These are phyloP conservation scores for Colletotrichum simmondsii DNA, from an alignment of 2,329 filamentous ascomycete genomes.

Conservation along the genomic window DNA sequence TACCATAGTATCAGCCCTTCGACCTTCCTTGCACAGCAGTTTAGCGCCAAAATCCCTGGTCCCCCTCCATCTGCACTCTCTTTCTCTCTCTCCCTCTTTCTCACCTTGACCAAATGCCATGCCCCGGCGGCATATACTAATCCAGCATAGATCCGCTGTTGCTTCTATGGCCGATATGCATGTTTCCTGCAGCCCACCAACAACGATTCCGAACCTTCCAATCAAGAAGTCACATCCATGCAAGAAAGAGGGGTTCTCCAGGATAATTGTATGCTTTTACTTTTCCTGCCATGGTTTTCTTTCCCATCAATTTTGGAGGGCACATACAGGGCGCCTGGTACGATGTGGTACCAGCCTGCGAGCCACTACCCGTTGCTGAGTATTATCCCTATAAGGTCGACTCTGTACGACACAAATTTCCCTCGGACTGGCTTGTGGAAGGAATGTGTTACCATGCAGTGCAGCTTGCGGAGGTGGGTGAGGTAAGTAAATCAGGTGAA, in stretches of 20 bases:
- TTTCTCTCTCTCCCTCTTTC: not conserved
- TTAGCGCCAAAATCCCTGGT: not conserved
- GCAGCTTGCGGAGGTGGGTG: too few species aligned
- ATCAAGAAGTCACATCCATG: not conserved
- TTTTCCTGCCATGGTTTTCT: too few species aligned
- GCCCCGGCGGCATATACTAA: not conserved
- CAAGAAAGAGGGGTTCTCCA: not conserved
- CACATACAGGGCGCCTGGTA: not conserved
- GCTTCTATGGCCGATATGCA: not conserved
- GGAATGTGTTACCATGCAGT: not conserved
- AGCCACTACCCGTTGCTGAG: not conserved
- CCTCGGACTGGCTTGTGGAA: too few species aligned
- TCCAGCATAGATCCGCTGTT: not conserved
- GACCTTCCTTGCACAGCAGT: not conserved
- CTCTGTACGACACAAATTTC: not conserved
- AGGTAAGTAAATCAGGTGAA: not conserved
- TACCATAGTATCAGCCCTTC: not conserved
- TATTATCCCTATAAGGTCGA: not conserved
- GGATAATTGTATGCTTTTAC: not conserved
- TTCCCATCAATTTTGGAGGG: not conserved
- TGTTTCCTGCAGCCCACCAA: not conserved
- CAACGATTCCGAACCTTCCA: not conserved
- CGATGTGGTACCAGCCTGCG: not conserved
- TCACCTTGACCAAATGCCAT: not conserved
- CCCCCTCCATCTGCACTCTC: not conserved